Evolutionary conservation across 805 yeast species (phyloP).

Genomic region (Saturnispora hagleri): DNA sequence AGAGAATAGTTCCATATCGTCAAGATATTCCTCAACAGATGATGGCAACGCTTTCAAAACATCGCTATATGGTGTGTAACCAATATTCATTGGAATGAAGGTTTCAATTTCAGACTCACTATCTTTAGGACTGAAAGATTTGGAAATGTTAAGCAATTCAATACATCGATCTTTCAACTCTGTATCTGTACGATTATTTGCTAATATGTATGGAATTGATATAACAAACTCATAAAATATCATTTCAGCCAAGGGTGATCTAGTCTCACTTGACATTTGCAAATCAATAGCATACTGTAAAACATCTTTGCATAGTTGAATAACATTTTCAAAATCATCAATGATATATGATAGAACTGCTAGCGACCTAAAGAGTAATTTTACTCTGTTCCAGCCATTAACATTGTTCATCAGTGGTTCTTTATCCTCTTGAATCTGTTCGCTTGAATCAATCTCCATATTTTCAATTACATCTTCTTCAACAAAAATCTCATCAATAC

Average conservation of each 20-base stretch:
- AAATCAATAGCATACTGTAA: constrained; percentile 47
- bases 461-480: constrained; percentile 8
- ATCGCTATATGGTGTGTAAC: neutral
- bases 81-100: neutral
- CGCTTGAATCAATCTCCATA: constrained; percentile 9
- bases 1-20: constrained; percentile 33
- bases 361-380: constrained; percentile 61
- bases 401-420: constrained; percentile 22
- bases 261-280: constrained; percentile 31
- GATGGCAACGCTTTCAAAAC: constrained; percentile 28
- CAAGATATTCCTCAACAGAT: constrained; percentile 35
- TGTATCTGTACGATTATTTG: constrained; percentile 20
- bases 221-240: constrained; percentile 52
- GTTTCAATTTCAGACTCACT: constrained; percentile 7
- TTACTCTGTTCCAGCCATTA: constrained; percentile 63
- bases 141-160: constrained; percentile 39
- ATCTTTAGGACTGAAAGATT: constrained; percentile 13
- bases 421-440: constrained; percentile 12
- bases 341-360: constrained; percentile 58
- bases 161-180: constrained; percentile 28
- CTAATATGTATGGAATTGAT: constrained; percentile 48
- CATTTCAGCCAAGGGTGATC: constrained; percentile 60
- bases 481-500: constrained; percentile 45
- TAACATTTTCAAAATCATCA: constrained; percentile 32
- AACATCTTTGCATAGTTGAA: constrained; percentile 42